Percentiles rank a stretch among this genome's conserved stretches.
phyloP scores from a whole-genome alignment of 208 protist species.

The Trichomonas tenax region DNA sequence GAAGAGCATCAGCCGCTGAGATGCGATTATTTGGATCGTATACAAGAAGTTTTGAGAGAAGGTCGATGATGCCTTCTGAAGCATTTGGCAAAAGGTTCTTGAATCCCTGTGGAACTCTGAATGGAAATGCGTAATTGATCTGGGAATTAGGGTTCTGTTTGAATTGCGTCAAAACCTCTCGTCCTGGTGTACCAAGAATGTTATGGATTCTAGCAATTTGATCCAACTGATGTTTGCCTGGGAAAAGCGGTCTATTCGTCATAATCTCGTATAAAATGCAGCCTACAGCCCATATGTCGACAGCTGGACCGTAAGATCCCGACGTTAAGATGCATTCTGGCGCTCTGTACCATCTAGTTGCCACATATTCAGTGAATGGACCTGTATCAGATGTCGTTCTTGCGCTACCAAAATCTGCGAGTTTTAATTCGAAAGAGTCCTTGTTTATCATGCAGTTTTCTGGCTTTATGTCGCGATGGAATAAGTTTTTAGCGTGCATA shows the following conservation, averaged over 20 bases:
- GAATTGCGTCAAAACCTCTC: not conserved
- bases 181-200: not conserved
- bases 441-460: conserved; percentile 79
- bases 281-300: conserved; percentile 8
- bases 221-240: not conserved
- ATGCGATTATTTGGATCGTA: not conserved
- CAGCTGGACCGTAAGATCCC: not conserved
- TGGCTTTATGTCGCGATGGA: conserved; percentile 69
- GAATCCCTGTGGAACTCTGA: not conserved
- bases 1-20: not conserved
- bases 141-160: not conserved
- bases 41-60: not conserved
- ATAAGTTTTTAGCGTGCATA: conserved; percentile 56
- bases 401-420: conserved; percentile 72
- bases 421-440: conserved; percentile 60
- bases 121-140: not conserved
- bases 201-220: not conserved
- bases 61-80: not conserved
- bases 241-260: not conserved
- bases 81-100: not conserved
- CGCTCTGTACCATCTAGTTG: conserved; percentile 65
- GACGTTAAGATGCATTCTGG: conserved; percentile 58
- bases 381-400: conserved; percentile 38
- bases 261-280: conserved; percentile 13
- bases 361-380: conserved; percentile 69